Conservation (phyloP, 1,139 yeast genomes). For the Kurtzmaniella quercitrusa region DNA sequence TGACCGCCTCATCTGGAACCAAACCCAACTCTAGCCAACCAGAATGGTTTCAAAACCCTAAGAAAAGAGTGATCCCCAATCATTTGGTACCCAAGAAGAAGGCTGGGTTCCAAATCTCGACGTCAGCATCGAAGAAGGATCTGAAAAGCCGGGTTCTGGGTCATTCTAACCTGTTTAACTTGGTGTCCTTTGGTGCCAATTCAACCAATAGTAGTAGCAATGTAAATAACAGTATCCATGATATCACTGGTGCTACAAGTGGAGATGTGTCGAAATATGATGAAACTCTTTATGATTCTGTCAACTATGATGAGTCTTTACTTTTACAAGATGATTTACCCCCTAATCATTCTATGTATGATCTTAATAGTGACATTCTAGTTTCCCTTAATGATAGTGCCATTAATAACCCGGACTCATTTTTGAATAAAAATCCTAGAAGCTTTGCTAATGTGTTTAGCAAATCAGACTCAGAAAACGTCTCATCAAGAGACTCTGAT, state of each 20-base stretch:
- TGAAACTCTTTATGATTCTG: slow-evolving; percentile 27
- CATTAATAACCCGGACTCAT: slow-evolving; percentile 26
- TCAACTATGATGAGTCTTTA: slow-evolving; percentile 24
- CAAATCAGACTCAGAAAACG: slow-evolving; percentile 16
- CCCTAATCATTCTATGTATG: slow-evolving; percentile 59
- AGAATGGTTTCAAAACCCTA: slow-evolving; percentile 52
- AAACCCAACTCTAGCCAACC: slow-evolving; percentile 20
- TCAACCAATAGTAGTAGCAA: slow-evolving; percentile 12
- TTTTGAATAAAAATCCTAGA: slow-evolving; percentile 45
- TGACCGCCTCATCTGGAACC: not conserved
- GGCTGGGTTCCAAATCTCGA: slow-evolving; percentile 36
- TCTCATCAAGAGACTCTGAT: slow-evolving; percentile 5
- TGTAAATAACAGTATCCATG: slow-evolving; percentile 13
- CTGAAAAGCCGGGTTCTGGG: slow-evolving; percentile 10
- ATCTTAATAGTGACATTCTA: slow-evolving; percentile 43
- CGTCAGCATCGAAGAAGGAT: slow-evolving; percentile 13
- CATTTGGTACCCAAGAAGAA: slow-evolving; percentile 44
- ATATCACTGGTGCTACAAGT: slow-evolving; percentile 12
- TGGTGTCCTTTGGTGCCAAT: slow-evolving; percentile 36
- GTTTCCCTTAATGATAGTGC: slow-evolving; percentile 32
- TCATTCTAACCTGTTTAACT: slow-evolving; percentile 27
- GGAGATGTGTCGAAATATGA: slow-evolving; percentile 26
- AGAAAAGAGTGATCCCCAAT: slow-evolving; percentile 57
- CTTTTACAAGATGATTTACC: slow-evolving; percentile 44
- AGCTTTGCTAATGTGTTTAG: slow-evolving; percentile 43